Evolutionary conservation across 2,329 filamentous ascomycete species (phyloP).

Genomic region (Fusarium sp.): DNA sequence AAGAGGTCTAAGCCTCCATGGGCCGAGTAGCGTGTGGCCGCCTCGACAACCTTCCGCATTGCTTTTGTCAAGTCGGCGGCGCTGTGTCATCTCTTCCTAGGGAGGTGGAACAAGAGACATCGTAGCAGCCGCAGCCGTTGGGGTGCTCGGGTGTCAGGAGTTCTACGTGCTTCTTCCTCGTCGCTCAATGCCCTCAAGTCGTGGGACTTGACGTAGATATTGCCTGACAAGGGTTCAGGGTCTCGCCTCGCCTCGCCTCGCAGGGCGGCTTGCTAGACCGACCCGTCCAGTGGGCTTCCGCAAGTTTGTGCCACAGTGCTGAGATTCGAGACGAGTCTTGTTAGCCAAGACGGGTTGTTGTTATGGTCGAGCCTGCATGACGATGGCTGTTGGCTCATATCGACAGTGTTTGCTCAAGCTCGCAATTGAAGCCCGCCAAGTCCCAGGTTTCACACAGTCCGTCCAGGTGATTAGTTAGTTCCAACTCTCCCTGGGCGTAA

Average conservation of each 20-base stretch:
- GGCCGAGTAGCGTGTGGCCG: constrained; percentile 12
- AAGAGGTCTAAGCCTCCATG: constrained; percentile 9
- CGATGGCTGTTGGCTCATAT: constrained; percentile 27
- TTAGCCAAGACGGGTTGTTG: constrained; percentile 34
- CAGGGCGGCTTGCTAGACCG: constrained; percentile 22
- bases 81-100: constrained; percentile 3
- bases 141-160: not conserved
- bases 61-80: constrained; percentile 28
- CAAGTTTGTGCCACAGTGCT: constrained; percentile 35
- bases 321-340: constrained; percentile 41
- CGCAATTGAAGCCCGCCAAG: constrained; percentile 16
- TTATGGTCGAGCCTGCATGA: constrained; percentile 29
- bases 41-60: constrained; percentile 17
- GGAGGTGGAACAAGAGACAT: not conserved
- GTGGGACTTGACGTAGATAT: constrained; percentile 14
- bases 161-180: constrained; percentile 1
- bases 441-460: constrained; percentile 17
- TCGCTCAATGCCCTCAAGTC: constrained; percentile 11
- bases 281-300: constrained; percentile 32
- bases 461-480: constrained; percentile 13
- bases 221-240: constrained; percentile 22
- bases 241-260: constrained; percentile 22
- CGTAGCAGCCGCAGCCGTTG: not conserved
- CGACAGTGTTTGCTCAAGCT: constrained; percentile 10
- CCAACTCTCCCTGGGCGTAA: constrained; percentile 6